Evolutionary conservation across 225 moss, liverwort and hornwort species (phyloP).

Genomic region (Thuidium tamariscinum): DNA sequence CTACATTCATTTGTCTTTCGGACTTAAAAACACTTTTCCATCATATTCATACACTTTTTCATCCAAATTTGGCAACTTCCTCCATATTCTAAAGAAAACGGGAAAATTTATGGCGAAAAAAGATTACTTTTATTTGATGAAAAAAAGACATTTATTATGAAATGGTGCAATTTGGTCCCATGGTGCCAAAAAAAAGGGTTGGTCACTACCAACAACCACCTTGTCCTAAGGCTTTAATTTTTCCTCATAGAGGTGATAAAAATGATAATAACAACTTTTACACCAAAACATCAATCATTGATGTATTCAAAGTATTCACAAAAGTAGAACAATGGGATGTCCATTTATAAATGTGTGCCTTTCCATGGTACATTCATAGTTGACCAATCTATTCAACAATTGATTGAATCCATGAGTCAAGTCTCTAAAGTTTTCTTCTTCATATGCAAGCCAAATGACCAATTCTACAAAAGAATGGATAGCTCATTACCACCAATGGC

Average conservation of each 20-base stretch:
- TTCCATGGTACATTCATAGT: too few relatives aligned
- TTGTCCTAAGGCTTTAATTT: not conserved
- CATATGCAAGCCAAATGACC: not conserved
- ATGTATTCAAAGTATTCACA: not conserved
- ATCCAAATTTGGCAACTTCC: too few relatives aligned
- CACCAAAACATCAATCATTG: not conserved
- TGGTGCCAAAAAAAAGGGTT: too few relatives aligned
- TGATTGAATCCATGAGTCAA: not conserved
- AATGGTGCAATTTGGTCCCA: too few relatives aligned
- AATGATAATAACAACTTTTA: not conserved
- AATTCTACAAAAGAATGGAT: not conserved
- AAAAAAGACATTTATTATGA: too few relatives aligned
- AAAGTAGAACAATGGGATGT: not conserved
- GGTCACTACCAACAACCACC: not conserved
- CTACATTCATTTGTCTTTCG: too few relatives aligned
- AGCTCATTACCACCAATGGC: not conserved
- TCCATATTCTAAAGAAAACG: too few relatives aligned
- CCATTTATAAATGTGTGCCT: not conserved
- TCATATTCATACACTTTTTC: too few relatives aligned
- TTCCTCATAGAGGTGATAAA: not conserved
- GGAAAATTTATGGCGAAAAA: too few relatives aligned
- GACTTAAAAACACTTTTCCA: too few relatives aligned
- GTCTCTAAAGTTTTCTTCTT: not conserved
- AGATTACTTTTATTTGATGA: too few relatives aligned
- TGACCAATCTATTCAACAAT: not conserved